These are phyloP conservation scores for Sanghuangporus sanghuang DNA, from an alignment of 1,284 basidiomycete genomes.

Conservation along the genomic window DNA sequence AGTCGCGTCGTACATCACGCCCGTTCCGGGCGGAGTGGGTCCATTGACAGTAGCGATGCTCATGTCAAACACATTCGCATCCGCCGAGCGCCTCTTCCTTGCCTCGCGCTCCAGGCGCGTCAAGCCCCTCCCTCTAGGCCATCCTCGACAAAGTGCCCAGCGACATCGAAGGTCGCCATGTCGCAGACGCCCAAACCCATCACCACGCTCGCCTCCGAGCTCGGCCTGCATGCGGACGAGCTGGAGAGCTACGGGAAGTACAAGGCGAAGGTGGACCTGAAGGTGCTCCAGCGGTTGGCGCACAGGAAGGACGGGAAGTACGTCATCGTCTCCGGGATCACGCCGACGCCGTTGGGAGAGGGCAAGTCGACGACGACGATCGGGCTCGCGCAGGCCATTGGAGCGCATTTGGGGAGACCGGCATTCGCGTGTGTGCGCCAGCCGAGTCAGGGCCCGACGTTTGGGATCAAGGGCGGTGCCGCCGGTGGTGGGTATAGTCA, in stretches of 20 bases:
- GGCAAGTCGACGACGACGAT: conserved; percentile 99
- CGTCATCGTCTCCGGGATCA: conserved; percentile 95
- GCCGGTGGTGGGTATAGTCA: conserved; percentile 99
- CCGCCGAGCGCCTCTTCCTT: conserved; percentile 81
- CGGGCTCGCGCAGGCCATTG: conserved; percentile 94
- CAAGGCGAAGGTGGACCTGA: conserved; percentile 96
- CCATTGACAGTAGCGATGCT: conserved; percentile 99
- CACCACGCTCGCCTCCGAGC: conserved; percentile 80
- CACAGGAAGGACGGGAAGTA: conserved; percentile 95
- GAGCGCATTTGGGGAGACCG: conserved; percentile 89
- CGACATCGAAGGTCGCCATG: conserved; percentile 96
- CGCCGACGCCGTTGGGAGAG: conserved; percentile 96
- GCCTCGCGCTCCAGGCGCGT: conserved; percentile 61
- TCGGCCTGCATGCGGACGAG: conserved; percentile 84
- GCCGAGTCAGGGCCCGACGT: conserved; percentile 97
- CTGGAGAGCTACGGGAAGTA: conserved; percentile 93
- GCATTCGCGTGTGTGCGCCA: conserved; percentile 99
- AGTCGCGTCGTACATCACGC: conserved; percentile 89
- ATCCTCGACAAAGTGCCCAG: conserved; percentile 85
- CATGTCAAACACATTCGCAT: conserved; percentile 91
- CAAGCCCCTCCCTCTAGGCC: conserved; percentile 74
- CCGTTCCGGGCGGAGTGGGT: conserved; percentile 97
- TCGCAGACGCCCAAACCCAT: conserved; percentile 93
- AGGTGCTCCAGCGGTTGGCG: conserved; percentile 79
- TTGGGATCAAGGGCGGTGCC: conserved; percentile 99